Evolutionary conservation across 179 eudicot genomes (phyloP).

Genomic region (Monotropa hypopitys): DNA sequence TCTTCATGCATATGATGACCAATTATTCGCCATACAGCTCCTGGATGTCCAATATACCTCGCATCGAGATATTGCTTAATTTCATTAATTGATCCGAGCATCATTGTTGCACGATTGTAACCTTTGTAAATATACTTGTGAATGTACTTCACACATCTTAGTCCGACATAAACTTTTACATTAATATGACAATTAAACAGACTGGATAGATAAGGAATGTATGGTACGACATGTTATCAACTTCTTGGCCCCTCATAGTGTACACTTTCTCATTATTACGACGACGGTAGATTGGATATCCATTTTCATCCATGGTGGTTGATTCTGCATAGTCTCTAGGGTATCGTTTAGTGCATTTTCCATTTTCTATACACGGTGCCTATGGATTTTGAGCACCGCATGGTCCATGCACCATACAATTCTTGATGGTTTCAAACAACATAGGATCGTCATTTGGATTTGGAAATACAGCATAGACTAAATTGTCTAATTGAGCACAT

Average conservation of each 20-base stretch:
- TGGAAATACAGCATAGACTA: neutral
- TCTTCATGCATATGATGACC: neutral
- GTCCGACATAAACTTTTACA: no score
- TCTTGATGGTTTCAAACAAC: neutral
- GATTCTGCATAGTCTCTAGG: neutral
- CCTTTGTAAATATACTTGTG: neutral
- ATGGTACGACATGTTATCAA: neutral
- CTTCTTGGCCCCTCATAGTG: neutral
- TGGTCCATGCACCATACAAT: neutral
- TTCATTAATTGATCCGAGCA: neutral
- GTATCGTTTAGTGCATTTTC: no score
- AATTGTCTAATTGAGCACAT: neutral
- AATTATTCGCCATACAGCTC: neutral
- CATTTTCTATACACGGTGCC: no score
- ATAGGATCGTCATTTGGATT: neutral
- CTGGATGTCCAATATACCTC: neutral
- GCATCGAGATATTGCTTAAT: no score
- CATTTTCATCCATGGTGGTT: no score
- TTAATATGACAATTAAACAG: conserved; percentile 1
- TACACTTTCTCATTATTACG: neutral
- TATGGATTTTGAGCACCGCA: neutral
- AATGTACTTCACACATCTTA: no score
- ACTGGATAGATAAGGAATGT: neutral
- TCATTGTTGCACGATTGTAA: neutral
- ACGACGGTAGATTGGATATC: neutral